Percentiles rank a stretch among this genome's conserved stretches.
Conservation (phyloP, 148 eudicot species). For the Talinum fruticosum region DNA sequence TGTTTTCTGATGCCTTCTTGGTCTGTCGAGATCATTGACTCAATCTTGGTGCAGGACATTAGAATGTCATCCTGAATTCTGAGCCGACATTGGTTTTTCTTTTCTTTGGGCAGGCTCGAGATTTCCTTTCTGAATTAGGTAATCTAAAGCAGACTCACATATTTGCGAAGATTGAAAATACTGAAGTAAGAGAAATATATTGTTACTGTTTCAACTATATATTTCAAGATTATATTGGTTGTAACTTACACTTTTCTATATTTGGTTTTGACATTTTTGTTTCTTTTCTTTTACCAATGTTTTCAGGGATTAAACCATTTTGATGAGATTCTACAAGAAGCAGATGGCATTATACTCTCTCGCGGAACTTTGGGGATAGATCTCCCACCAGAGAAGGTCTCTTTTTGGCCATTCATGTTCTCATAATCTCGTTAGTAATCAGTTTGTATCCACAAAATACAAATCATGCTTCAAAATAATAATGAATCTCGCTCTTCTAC, state of each 20-base stretch:
- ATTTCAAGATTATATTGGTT: not conserved
- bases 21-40: not conserved
- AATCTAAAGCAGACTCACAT: slow-evolving; percentile 82
- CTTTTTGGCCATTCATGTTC: not conserved
- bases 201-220: not conserved
- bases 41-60: not conserved
- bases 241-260: not conserved
- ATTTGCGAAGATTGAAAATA: slow-evolving; percentile 83
- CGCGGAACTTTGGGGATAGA: slow-evolving; percentile 96
- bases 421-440: not conserved
- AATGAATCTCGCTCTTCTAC: not conserved
- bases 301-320: slow-evolving; percentile 80
- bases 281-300: not conserved
- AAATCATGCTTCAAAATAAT: not conserved
- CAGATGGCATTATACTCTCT: slow-evolving; percentile 94
- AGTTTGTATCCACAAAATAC: not conserved
- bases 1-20: not conserved
- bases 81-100: not conserved
- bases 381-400: slow-evolving; percentile 94
- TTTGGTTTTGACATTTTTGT: not conserved
- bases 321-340: slow-evolving; percentile 90
- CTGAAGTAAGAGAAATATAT: slow-evolving; percentile 45
- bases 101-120: slow-evolving; percentile 58
- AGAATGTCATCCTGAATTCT: slow-evolving; percentile 1
- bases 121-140: slow-evolving; percentile 59